Percentiles rank a stretch among this genome's conserved stretches.
Evolutionary conservation across 331 rosid species (phyloP).

Genomic region (Quercus lobata): DNA sequence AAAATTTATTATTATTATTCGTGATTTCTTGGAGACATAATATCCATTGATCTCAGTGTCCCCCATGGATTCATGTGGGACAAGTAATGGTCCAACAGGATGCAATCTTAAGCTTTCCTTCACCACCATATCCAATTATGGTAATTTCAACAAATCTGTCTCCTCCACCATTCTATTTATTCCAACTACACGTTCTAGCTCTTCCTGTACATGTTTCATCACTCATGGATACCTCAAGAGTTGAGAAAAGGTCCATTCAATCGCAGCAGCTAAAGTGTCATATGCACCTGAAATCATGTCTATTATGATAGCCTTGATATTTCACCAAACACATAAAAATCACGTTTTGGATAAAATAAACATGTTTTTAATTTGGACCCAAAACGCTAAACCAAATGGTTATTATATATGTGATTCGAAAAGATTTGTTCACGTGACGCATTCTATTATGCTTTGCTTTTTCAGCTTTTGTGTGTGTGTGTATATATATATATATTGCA

Average conservation of each 20-base stretch:
- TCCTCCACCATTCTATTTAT: slow-evolving; percentile 28
- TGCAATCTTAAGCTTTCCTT: slow-evolving; percentile 37
- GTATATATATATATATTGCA: too few species aligned
- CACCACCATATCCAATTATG: slow-evolving; percentile 35
- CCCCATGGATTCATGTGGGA: slow-evolving; percentile 16
- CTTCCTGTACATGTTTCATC: slow-evolving; percentile 35
- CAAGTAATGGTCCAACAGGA: slow-evolving; percentile 16
- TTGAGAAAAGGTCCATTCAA: slow-evolving; percentile 35
- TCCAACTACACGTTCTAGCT: slow-evolving; percentile 28
- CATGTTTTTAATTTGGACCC: too few species aligned
- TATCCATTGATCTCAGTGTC: slow-evolving; percentile 25
- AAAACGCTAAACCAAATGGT: too few species aligned
- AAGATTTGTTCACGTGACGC: too few species aligned
- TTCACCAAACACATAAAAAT: too few species aligned
- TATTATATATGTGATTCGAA: too few species aligned
- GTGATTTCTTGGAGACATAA: slow-evolving; percentile 23
- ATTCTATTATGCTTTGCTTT: too few species aligned
- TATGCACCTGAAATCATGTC: neutral
- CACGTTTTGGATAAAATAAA: too few species aligned
- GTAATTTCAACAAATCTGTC: slow-evolving; percentile 16
- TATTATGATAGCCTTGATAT: too few species aligned
- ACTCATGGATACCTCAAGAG: slow-evolving; percentile 35
- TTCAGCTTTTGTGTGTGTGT: too few species aligned
- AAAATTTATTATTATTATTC: slow-evolving; percentile 9
- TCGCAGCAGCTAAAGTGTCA: slow-evolving; percentile 6